Evolutionary conservation across 179 eudicot species (phyloP), one percentile per base, ranked within the genome.

Genomic region (Drosera spatulata): DNA sequence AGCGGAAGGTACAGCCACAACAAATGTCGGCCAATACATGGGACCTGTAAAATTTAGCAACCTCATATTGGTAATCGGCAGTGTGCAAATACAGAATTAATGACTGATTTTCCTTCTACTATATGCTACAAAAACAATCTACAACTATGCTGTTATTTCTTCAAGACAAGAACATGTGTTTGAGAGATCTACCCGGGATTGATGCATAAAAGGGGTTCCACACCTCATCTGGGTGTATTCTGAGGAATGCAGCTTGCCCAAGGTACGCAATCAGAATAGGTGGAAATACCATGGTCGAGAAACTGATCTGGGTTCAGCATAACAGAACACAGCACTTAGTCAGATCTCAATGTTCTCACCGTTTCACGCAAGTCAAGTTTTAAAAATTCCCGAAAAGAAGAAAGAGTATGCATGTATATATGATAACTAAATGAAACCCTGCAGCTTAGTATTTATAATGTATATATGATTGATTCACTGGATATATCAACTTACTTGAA

Each of bases 161-260:
- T 5, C 6, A n/a, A 1, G 10, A n/a, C 13, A 53, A 53, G 7
- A 53, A 53, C 13, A 5, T 6, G 55, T 4, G 1, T n/a, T 12
- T 6, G 7, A 13, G 50, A 55, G 14, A 45, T 4, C 38, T 58
- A 74, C 79, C 62, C 41, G 79, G 79, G 13, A 75, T 37, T 0
- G 79, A 62, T n/a, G 40, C 60, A 11, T 70, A 75, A 54, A 75
- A 75, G 38, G 70, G 53, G 4, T 40, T 50, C 2, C 38, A 15
- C 6, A 66, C 55, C 14, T 56, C 58, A n/a, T 39, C 52, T 1
- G 68, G 62, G 54, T 61, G 58, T 22, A 41, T 14, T 39, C 63
- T 43, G 15, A 74, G 71, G 58, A 47, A 70, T 54, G 78, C 64
- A 2, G 74, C 71, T 58, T 74, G 78, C 13, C 78, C 78, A 39